Conservation (phyloP, 2,329 filamentous ascomycete species). For the Monosporascus sp. region DNA sequence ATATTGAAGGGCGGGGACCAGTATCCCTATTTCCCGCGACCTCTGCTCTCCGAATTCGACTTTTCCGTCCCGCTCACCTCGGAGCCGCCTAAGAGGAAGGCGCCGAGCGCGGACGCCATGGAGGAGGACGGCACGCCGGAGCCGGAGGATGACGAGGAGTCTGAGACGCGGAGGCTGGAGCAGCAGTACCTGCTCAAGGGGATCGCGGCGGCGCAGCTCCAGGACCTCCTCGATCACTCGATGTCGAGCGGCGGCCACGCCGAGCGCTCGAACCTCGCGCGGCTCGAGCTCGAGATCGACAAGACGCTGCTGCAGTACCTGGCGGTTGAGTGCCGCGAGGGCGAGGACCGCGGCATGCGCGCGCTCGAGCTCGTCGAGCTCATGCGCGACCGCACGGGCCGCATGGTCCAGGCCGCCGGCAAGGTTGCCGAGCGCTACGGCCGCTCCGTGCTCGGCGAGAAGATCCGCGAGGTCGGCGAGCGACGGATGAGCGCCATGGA, state of each 20-base stretch:
- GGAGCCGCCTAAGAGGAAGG: conserved; percentile 36
- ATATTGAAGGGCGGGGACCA: conserved; percentile 94
- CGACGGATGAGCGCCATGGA: conserved; percentile 44
- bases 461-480: conserved; percentile 85
- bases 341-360: conserved; percentile 91
- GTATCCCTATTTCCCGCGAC: conserved; percentile 88
- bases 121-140: conserved; percentile 26
- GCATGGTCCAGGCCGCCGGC: conserved; percentile 85
- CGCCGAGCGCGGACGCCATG: conserved; percentile 27
- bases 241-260: conserved; percentile 55
- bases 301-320: conserved; percentile 86
- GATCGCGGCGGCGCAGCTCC: conserved; percentile 67
- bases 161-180: conserved; percentile 63
- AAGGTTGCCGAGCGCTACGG: conserved; percentile 88
- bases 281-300: conserved; percentile 79
- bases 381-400: conserved; percentile 77
- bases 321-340: conserved; percentile 83
- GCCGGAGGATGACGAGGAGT: conserved; percentile 27
- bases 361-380: conserved; percentile 85
- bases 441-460: conserved; percentile 73
- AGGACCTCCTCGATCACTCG: conserved; percentile 62
- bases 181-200: conserved; percentile 75
- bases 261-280: conserved; percentile 63
- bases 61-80: conserved; percentile 78
- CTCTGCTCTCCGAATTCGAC: conserved; percentile 86